A percentile compares a stretch with the other conserved stretches of the same genome.
Evolutionary conservation across 1,139 yeast species (phyloP).

Genomic region (Kluyveromyces sp.): DNA sequence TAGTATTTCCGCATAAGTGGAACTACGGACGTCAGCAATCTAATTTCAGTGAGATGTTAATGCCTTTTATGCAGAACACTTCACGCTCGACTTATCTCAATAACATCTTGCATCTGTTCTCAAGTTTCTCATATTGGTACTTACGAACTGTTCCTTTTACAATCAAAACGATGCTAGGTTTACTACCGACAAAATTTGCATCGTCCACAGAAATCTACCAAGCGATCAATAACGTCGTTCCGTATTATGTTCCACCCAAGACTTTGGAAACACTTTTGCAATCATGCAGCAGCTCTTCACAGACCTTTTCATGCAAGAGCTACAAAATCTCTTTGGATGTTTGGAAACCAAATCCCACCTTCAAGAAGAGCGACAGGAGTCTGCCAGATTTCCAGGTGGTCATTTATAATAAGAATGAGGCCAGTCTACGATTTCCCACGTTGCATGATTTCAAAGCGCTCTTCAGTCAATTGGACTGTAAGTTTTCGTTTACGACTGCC

Average conservation of each 20-base stretch:
- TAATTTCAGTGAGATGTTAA: neutral
- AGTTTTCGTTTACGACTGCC: slow-evolving; percentile 24
- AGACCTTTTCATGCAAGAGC: neutral
- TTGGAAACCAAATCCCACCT: slow-evolving; percentile 76
- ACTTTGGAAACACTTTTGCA: slow-evolving; percentile 10
- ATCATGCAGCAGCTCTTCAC: neutral
- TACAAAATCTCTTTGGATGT: slow-evolving; percentile 43
- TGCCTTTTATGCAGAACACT: too few relatives aligned
- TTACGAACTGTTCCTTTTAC: neutral
- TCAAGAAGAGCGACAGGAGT: slow-evolving; percentile 64
- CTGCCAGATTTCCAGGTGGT: slow-evolving; percentile 69
- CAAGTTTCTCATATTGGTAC: neutral
- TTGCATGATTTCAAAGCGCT: slow-evolving; percentile 31
- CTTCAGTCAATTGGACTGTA: slow-evolving; percentile 24
- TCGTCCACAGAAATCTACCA: slow-evolving; percentile 37
- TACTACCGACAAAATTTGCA: slow-evolving; percentile 31
- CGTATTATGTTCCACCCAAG: slow-evolving; percentile 25
- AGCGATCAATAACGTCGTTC: slow-evolving; percentile 35
- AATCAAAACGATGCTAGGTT: neutral
- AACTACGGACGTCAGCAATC: neutral
- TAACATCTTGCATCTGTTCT: neutral
- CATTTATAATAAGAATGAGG: slow-evolving; percentile 46
- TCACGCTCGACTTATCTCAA: neutral
- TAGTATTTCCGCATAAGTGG: slow-evolving; percentile 35
- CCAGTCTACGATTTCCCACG: slow-evolving; percentile 44